phyloP scores from a whole-genome alignment of 441 rosid species.

The Eutrema salsugineum region DNA sequence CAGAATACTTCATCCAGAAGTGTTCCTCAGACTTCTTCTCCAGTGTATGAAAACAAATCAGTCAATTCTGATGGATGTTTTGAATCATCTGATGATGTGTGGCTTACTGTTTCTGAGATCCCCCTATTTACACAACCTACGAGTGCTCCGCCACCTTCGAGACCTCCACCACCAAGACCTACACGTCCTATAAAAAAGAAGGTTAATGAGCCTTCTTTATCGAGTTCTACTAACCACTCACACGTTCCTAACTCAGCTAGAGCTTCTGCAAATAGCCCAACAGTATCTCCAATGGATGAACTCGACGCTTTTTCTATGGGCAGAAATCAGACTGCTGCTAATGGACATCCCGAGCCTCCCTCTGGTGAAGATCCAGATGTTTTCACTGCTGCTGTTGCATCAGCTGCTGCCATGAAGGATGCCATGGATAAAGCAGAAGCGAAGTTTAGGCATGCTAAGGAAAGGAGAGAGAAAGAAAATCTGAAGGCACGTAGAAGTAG shows the following conservation, averaged over 20 bases:
- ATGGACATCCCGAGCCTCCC: conserved; percentile 44
- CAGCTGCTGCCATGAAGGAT: conserved; percentile 92
- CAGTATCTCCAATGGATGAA: conserved; percentile 60
- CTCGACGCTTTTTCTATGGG: conserved; percentile 61
- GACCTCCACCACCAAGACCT: conserved; percentile 95
- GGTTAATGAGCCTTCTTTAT: conserved; percentile 44
- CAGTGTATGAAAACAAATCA: conserved; percentile 25
- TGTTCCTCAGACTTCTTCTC: conserved; percentile 26
- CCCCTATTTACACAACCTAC: conserved; percentile 87
- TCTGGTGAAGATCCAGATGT: conserved; percentile 50
- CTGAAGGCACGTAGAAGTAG: conserved; percentile 66
- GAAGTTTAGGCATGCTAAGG: conserved; percentile 79
- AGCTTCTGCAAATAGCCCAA: conserved; percentile 38
- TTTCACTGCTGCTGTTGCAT: conserved; percentile 48
- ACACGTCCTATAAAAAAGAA: conserved; percentile 52
- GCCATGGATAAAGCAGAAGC: conserved; percentile 98
- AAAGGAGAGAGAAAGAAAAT: conserved; percentile 77
- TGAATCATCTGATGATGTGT: conserved; percentile 61
- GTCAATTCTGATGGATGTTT: conserved; percentile 45
- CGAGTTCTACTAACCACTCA: conserved; percentile 45
- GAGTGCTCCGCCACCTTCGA: conserved; percentile 81
- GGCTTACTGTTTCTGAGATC: conserved; percentile 95
- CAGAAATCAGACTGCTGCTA: conserved; percentile 35
- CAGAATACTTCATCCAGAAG: conserved; percentile 47
- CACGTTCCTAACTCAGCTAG: conserved; percentile 40